phyloP scores from a whole-genome alignment of 306 rosid genomes.

The Macrotyloma uniflorum region DNA sequence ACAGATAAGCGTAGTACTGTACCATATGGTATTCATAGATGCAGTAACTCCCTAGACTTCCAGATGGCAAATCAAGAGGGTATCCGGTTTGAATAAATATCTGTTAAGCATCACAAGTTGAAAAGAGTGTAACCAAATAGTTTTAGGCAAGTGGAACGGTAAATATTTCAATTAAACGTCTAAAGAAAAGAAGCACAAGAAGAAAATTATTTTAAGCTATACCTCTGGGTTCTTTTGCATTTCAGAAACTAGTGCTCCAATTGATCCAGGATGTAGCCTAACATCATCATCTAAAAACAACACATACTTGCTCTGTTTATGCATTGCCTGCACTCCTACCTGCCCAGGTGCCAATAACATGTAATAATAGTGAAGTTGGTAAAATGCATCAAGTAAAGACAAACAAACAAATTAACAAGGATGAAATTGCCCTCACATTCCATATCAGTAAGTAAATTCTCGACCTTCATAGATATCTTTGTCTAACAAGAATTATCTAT shows the following conservation, averaged over 20 bases:
- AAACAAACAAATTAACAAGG: constrained; percentile 20
- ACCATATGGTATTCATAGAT: constrained; percentile 99
- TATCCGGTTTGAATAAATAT: constrained; percentile 99
- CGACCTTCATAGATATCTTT: too few relatives aligned
- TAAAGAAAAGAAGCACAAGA: constrained; percentile 6
- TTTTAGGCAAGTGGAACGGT: constrained; percentile 11
- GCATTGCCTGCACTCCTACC: constrained; percentile 96
- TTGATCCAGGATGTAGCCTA: constrained; percentile 95
- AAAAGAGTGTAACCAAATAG: constrained; percentile 22
- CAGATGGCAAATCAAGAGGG: constrained; percentile 98
- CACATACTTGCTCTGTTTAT: constrained; percentile 82
- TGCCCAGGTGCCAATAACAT: constrained; percentile 43
- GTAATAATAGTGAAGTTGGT: constrained; percentile 11
- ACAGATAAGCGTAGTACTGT: constrained; percentile 24
- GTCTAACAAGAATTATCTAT: too few relatives aligned
- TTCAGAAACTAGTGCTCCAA: constrained; percentile 81
- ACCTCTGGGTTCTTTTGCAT: constrained; percentile 96
- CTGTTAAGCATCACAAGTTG: constrained; percentile 57
- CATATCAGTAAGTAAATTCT: constrained; percentile 6
- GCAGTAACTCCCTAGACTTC: constrained; percentile 98
- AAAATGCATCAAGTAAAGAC: constrained; percentile 22
- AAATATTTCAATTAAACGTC: constrained; percentile 9
- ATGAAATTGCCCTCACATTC: constrained; percentile 24
- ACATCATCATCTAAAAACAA: constrained; percentile 95
- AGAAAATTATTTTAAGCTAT: constrained; percentile 1